phyloP scores from a whole-genome alignment of 805 yeast species.

The Yarrowia bubula region DNA sequence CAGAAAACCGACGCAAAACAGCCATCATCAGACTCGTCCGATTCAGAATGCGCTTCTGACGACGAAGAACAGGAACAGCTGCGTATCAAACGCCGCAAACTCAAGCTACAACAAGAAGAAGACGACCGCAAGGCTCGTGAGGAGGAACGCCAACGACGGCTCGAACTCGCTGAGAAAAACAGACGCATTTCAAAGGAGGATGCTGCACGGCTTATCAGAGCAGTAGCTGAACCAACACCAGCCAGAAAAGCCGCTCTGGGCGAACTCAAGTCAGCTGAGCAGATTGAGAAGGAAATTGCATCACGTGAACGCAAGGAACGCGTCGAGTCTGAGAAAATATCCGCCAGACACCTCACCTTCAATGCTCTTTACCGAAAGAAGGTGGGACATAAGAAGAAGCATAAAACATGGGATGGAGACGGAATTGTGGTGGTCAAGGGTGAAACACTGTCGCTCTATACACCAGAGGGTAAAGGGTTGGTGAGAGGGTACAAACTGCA shows the following conservation, averaged over 20 bases:
- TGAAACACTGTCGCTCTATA: slow-evolving; percentile 32
- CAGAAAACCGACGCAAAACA: not conserved
- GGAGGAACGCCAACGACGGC: not conserved
- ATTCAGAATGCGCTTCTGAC: not conserved
- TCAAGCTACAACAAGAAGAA: not conserved
- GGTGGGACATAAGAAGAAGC: slow-evolving; percentile 57
- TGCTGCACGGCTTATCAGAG: not conserved
- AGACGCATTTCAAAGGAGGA: not conserved
- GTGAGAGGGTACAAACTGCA: not conserved
- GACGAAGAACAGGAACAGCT: slow-evolving; percentile 15
- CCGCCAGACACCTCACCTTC: not conserved
- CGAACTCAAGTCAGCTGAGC: not conserved
- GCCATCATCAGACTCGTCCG: not conserved
- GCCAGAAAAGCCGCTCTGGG: not conserved
- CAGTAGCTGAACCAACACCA: not conserved
- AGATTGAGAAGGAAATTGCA: slow-evolving; percentile 6
- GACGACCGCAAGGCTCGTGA: not conserved
- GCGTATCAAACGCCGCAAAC: slow-evolving; percentile 2
- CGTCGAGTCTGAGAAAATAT: slow-evolving; percentile 1
- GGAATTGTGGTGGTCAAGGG: slow-evolving; percentile 50
- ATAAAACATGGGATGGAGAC: slow-evolving; percentile 95
- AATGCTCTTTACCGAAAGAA: slow-evolving; percentile 66
- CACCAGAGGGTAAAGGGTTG: slow-evolving; percentile 19
- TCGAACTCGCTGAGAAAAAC: not conserved
- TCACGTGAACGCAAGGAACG: not conserved